A percentile compares a stretch with the other conserved stretches of the same genome.
Evolutionary conservation across 768 basidiomycete genomes (phyloP).

Genomic region (Xerocomellus amylosporus): DNA sequence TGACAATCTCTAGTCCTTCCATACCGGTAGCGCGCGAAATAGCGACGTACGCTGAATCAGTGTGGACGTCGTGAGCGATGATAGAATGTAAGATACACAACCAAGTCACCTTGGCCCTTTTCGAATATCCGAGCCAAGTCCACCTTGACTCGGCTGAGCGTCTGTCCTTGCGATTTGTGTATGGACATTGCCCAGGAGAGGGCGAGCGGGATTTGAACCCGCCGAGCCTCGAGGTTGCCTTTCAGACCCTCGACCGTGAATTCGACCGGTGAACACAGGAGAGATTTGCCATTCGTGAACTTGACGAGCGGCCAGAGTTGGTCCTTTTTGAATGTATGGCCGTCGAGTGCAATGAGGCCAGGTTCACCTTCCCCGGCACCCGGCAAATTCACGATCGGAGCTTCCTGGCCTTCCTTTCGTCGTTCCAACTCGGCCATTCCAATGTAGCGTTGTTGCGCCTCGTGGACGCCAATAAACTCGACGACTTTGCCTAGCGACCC

Average conservation of each 20-base stretch:
- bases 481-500: slow-evolving; percentile 83
- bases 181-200: slow-evolving; percentile 98
- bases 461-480: slow-evolving; percentile 30
- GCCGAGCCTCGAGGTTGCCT: slow-evolving; percentile 35
- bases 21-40: slow-evolving; percentile 41
- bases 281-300: slow-evolving; percentile 30
- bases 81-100: background rate
- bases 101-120: slow-evolving; percentile 55
- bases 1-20: slow-evolving; percentile 39
- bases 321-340: slow-evolving; percentile 12
- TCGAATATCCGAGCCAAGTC: slow-evolving; percentile 90
- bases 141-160: slow-evolving; percentile 89
- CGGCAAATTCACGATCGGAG: background rate
- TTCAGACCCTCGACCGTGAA: slow-evolving; percentile 35
- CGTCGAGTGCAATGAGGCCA: slow-evolving; percentile 21
- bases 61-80: background rate
- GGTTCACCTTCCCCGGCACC: background rate
- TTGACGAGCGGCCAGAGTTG: slow-evolving; percentile 35
- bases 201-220: slow-evolving; percentile 71
- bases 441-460: slow-evolving; percentile 28
- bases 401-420: slow-evolving; percentile 6
- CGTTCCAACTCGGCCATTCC: slow-evolving; percentile 30
- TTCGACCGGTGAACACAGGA: slow-evolving; percentile 34
- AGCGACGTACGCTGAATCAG: slow-evolving; percentile 31
- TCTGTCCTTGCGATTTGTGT: slow-evolving; percentile 98